Conservation (phyloP, 164 flowering plant genomes). For the Amborella trichopoda region DNA sequence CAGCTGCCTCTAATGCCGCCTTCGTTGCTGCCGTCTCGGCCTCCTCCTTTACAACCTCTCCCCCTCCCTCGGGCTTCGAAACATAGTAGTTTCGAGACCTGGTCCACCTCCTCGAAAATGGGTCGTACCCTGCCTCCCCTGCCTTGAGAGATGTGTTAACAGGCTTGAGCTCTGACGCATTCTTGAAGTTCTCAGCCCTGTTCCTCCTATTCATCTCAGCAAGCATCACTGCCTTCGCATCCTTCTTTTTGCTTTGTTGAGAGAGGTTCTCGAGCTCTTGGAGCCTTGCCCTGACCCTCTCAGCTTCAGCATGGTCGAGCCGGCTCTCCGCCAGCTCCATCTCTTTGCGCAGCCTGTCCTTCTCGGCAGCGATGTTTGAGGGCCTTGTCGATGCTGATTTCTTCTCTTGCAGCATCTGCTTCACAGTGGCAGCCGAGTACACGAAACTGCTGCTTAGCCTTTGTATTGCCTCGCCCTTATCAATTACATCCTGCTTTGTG, state of each 20-base stretch:
- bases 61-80: constrained; percentile 29
- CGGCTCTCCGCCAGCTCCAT: constrained; percentile 69
- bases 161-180: constrained; percentile 69
- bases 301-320: constrained; percentile 53
- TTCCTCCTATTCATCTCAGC: constrained; percentile 90
- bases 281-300: constrained; percentile 56
- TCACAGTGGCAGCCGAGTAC: constrained; percentile 84
- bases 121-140: constrained; percentile 95
- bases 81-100: constrained; percentile 74
- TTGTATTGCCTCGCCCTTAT: constrained; percentile 67
- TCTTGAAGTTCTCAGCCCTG: constrained; percentile 81
- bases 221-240: constrained; percentile 62
- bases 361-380: constrained; percentile 76
- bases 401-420: constrained; percentile 93
- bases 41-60: constrained; percentile 15
- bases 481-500: constrained; percentile 47
- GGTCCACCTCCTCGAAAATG: constrained; percentile 95
- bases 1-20: constrained; percentile 86
- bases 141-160: constrained; percentile 55
- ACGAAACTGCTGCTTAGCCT: constrained; percentile 52
- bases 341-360: constrained; percentile 62
- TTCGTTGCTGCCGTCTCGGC: constrained; percentile 56
- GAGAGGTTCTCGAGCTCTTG: constrained; percentile 52
- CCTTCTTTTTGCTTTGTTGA: constrained; percentile 34
- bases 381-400: constrained; percentile 79